These are phyloP conservation scores for Chionographis japonica DNA, from an alignment of 106 monocot species.

Conservation along the genomic window DNA sequence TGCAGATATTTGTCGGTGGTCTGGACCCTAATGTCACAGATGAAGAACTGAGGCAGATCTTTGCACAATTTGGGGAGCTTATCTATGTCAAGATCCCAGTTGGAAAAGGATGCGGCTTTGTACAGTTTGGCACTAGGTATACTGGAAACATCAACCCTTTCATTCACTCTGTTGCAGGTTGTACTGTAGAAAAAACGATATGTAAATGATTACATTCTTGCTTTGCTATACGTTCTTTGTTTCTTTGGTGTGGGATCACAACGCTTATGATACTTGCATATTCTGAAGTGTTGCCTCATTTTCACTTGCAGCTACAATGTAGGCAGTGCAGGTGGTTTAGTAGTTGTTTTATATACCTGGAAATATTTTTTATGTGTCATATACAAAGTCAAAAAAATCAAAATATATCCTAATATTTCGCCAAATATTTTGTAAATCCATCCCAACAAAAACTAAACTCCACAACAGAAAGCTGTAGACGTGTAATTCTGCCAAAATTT, in stretches of 20 bases:
- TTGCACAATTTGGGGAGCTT: constrained; percentile 82
- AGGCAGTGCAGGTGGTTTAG: no score
- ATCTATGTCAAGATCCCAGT: constrained; percentile 77
- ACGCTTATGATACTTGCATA: neutral
- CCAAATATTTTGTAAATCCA: no score
- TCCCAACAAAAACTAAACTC: no score
- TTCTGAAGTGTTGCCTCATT: no score
- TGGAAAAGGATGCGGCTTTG: constrained; percentile 93
- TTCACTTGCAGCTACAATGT: no score
- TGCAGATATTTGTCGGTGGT: constrained; percentile 93
- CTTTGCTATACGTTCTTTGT: neutral
- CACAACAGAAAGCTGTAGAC: no score
- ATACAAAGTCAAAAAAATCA: no score
- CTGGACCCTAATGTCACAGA: constrained; percentile 90
- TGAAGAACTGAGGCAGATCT: constrained; percentile 80
- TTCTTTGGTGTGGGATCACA: neutral
- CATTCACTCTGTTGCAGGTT: no score
- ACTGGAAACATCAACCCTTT: neutral
- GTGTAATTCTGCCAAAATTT: no score
- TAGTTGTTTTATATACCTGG: no score
- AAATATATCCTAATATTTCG: no score
- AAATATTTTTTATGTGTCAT: no score
- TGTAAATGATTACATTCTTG: neutral
- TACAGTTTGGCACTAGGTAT: constrained; percentile 79
- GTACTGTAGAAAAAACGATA: neutral